These are phyloP conservation scores for Penicillium lividum DNA, from an alignment of 495 filamentous ascomycete species.

Conservation along the genomic window DNA sequence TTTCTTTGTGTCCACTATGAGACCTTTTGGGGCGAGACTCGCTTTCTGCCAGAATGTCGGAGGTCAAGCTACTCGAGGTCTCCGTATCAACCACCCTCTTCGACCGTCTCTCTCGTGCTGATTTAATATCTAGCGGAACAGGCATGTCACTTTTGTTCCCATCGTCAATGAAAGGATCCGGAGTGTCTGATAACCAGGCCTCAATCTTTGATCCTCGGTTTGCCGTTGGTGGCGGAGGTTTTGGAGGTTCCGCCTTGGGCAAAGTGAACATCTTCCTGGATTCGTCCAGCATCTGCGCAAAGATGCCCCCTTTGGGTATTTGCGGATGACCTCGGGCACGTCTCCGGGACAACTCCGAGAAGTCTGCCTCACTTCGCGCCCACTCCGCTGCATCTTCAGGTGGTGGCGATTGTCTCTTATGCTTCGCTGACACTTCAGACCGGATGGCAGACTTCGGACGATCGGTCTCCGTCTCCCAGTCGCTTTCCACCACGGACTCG, in stretches of 20 bases:
- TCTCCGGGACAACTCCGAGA: constrained; percentile 45
- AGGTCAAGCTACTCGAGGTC: constrained; percentile 14
- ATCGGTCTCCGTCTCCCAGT: constrained; percentile 23
- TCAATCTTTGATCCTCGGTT: constrained; percentile 62
- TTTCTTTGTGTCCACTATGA: constrained; percentile 28
- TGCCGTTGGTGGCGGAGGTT: constrained; percentile 39
- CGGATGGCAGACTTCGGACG: constrained; percentile 11
- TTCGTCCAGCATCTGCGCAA: constrained; percentile 52
- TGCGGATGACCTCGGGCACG: constrained; percentile 40
- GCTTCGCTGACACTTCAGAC: constrained; percentile 29
- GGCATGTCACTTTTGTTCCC: constrained; percentile 45
- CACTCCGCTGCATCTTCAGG: constrained; percentile 41
- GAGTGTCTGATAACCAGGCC: constrained; percentile 71
- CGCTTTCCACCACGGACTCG: constrained; percentile 26
- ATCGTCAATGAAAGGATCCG: constrained; percentile 69
- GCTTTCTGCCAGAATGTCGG: constrained; percentile 27
- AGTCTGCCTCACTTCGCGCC: constrained; percentile 47
- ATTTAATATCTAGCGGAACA: constrained; percentile 44
- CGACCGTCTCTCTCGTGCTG: constrained; percentile 31
- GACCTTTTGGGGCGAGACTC: constrained; percentile 32
- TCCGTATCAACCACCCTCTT: constrained; percentile 26
- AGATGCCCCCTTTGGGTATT: constrained; percentile 48
- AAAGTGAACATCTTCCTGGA: constrained; percentile 56
- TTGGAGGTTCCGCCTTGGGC: constrained; percentile 52
- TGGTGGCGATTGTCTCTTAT: constrained; percentile 28